Base-by-base conservation (phyloP, 2,329 filamentous ascomycete genomes). In the Verticillium nonalfalfae region DNA sequence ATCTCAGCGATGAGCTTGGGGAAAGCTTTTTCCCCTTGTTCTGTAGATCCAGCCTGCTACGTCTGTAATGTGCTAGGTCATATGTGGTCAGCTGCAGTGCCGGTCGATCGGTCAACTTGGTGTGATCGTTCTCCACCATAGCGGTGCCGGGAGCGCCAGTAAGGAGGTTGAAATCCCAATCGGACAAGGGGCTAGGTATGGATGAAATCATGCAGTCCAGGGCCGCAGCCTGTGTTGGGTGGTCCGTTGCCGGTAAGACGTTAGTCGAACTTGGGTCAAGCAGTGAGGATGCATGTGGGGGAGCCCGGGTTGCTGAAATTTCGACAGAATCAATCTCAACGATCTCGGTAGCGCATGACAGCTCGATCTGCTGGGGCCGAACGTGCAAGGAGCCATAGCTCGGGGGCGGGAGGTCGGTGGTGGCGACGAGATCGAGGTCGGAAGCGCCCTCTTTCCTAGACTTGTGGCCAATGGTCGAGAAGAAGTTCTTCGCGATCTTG, bases 401-500 rank as follows among this genome's bases (percentile, higher is more conserved):
- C 21, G 79, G 78, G 15, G 79, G 78, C n/a, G 73, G 73, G n/a
- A 50, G n/a, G 18, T 70, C 59, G 6, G 65, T 61, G 45, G 31
- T 61, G 36, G 78, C 74, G 33, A 72, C 68, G 38, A 72, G 63
- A 45, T 73, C 71, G 59, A 70, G 58, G 40, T 69, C 67, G 21
- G 71, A 33, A 62, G 26, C 67, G n/a, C 69, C 68, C 33, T 66
- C 70, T 65, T 75, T 81, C 66, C 72, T 74, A 50, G 76, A 73
- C 66, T 77, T 81, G 67, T 81, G 77, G 9, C 82, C 82, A 35
- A 85, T 72, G 11, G 77, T 79, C 26, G 79, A 78, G 68, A 85
- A 84, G 71, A 85, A 81, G 66, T 71, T 79, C 69, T 80, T 84
- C 56, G 82, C 82, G 74, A 80, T 77, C 60, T 76, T 77, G 64